Percentiles rank a stretch among this genome's conserved stretches.
Conservation (phyloP, 1,284 basidiomycete species). For the Cerioporus squamosus region DNA sequence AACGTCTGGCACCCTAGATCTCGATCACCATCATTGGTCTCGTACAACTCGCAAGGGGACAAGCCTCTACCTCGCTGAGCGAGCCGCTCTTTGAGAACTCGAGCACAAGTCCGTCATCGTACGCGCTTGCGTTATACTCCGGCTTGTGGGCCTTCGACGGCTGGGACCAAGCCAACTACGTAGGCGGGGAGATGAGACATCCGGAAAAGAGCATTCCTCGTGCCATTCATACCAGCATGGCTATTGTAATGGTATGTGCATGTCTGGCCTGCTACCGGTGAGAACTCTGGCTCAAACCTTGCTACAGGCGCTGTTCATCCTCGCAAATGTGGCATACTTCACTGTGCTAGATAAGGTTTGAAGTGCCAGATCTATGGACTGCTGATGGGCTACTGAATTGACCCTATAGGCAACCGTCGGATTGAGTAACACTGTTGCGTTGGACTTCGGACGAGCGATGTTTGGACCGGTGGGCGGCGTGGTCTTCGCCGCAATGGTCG, state of each 20-base stretch:
- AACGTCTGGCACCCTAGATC: constrained; percentile 45
- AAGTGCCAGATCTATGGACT: too few species aligned
- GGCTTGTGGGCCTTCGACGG: constrained; percentile 97
- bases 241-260: constrained; percentile 58
- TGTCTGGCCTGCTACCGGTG: neutral
- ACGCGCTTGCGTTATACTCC: constrained; percentile 94
- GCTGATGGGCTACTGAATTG: constrained; percentile 7
- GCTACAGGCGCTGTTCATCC: constrained; percentile 69
- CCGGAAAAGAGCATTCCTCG: constrained; percentile 88
- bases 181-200: constrained; percentile 90
- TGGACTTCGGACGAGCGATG: constrained; percentile 90
- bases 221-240: constrained; percentile 89
- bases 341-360: constrained; percentile 84
- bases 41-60: constrained; percentile 72
- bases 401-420: constrained; percentile 59
- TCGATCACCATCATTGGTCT: constrained; percentile 76
- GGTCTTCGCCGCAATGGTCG: constrained; percentile 89
- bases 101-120: constrained; percentile 79
- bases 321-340: constrained; percentile 92
- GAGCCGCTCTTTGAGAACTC: constrained; percentile 76
- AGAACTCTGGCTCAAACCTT: neutral
- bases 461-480: constrained; percentile 88
- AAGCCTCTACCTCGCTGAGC: constrained; percentile 65
- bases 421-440: constrained; percentile 90
- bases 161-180: constrained; percentile 91